Evolutionary conservation across 495 filamentous ascomycete species (phyloP).

Genomic region (Tuber calosporum): DNA sequence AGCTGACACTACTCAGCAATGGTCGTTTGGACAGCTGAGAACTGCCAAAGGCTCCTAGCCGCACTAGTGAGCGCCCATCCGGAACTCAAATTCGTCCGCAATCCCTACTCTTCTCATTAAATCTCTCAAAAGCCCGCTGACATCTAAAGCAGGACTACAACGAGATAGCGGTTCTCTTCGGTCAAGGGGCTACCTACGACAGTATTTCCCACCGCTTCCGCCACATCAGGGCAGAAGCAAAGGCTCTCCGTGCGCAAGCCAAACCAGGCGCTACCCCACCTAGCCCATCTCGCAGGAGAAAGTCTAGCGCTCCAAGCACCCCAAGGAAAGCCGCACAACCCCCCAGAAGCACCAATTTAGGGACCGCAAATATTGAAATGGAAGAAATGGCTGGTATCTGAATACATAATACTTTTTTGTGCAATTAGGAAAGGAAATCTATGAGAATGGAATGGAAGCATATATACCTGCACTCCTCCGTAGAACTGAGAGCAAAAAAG

Average conservation of each 20-base stretch:
- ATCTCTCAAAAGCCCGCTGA: not conserved
- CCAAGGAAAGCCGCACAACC: slow-evolving; percentile 16
- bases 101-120: not conserved
- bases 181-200: slow-evolving; percentile 38
- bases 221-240: slow-evolving; percentile 28
- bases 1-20: slow-evolving; percentile 9
- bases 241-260: slow-evolving; percentile 21
- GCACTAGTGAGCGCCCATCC: slow-evolving; percentile 38
- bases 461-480: not conserved
- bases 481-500: not conserved
- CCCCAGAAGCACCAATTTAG: not conserved
- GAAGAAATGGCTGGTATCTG: not conserved
- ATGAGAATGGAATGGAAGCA: not conserved
- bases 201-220: slow-evolving; percentile 33
- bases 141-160: slow-evolving; percentile 24
- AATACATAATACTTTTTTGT: not conserved
- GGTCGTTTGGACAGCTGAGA: slow-evolving; percentile 33
- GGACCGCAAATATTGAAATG: not conserved
- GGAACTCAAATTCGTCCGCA: slow-evolving; percentile 34
- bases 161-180: slow-evolving; percentile 34
- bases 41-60: slow-evolving; percentile 35
- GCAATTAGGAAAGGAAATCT: not conserved
- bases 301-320: slow-evolving; percentile 19
- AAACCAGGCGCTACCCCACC: slow-evolving; percentile 27
- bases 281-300: slow-evolving; percentile 25